These are phyloP conservation scores for Scheffersomyces segobiensis DNA, from an alignment of 1,139 yeast species.

Conservation along the genomic window DNA sequence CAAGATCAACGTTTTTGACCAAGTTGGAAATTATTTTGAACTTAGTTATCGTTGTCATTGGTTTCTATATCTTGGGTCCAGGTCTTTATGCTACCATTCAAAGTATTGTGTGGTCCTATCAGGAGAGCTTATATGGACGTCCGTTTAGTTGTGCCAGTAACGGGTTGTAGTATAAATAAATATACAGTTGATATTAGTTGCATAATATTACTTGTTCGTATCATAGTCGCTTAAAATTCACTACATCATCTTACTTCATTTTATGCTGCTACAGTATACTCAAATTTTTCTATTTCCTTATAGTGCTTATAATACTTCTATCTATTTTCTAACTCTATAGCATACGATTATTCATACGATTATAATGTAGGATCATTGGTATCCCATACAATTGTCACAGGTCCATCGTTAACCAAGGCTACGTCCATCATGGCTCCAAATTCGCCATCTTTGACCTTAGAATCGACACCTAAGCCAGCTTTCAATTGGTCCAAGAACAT, in stretches of 20 bases:
- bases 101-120: constrained; percentile 51
- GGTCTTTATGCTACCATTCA: constrained; percentile 58
- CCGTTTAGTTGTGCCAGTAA: constrained; percentile 54
- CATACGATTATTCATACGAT: background rate
- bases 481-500: constrained; percentile 51
- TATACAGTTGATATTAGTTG: background rate
- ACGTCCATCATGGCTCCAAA: constrained; percentile 99
- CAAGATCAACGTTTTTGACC: constrained; percentile 15
- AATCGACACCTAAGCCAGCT: constrained; percentile 56
- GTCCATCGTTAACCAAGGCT: constrained; percentile 79
- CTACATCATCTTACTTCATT: background rate
- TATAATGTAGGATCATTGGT: constrained; percentile 39
- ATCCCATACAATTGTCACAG: constrained; percentile 73
- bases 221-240: constrained; percentile 1
- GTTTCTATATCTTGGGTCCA: constrained; percentile 58
- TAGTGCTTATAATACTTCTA: too few relatives aligned
- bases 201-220: background rate
- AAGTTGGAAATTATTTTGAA: constrained; percentile 38
- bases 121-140: constrained; percentile 47
- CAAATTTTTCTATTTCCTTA: too few relatives aligned
- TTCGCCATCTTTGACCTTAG: constrained; percentile 76
- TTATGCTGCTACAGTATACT: too few relatives aligned
- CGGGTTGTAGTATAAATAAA: constrained; percentile 22
- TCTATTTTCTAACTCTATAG: background rate
- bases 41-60: constrained; percentile 40